Conservation (phyloP, 495 filamentous ascomycete species). For the Viridothelium virens region DNA sequence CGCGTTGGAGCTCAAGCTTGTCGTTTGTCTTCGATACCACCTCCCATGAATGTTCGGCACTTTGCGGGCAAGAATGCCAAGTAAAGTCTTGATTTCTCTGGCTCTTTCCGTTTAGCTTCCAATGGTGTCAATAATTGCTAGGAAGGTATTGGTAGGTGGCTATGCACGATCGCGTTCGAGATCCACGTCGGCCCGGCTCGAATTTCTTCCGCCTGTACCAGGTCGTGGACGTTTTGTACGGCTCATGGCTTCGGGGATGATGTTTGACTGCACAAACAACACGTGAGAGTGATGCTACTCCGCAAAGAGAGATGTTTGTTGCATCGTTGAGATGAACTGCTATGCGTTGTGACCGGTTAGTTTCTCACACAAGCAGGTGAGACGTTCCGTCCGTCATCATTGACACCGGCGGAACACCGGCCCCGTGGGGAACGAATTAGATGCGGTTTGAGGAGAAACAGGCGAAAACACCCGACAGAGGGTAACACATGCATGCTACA, state of each 20-base stretch:
- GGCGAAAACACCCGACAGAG: too few species aligned
- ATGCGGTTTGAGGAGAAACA: too few species aligned
- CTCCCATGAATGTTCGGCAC: too few species aligned
- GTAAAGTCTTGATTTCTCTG: background rate
- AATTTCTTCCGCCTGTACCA: background rate
- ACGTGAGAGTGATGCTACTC: background rate
- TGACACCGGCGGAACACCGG: background rate
- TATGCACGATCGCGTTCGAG: background rate
- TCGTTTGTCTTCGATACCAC: background rate
- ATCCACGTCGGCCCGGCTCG: background rate
- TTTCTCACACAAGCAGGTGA: background rate
- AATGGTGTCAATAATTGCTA: background rate
- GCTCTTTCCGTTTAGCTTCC: background rate
- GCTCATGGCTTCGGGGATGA: too few species aligned
- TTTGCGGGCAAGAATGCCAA: background rate
- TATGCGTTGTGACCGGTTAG: background rate
- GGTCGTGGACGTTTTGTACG: background rate
- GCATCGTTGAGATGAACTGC: background rate
- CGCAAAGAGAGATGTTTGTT: background rate
- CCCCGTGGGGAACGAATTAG: too few species aligned
- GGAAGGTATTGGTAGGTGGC: background rate
- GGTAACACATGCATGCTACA: too few species aligned
- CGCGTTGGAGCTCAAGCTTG: background rate
- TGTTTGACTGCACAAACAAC: too few species aligned
- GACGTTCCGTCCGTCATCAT: background rate